Evolutionary conservation across 768 basidiomycete species (phyloP).

Genomic region (Mycena chlorophos): DNA sequence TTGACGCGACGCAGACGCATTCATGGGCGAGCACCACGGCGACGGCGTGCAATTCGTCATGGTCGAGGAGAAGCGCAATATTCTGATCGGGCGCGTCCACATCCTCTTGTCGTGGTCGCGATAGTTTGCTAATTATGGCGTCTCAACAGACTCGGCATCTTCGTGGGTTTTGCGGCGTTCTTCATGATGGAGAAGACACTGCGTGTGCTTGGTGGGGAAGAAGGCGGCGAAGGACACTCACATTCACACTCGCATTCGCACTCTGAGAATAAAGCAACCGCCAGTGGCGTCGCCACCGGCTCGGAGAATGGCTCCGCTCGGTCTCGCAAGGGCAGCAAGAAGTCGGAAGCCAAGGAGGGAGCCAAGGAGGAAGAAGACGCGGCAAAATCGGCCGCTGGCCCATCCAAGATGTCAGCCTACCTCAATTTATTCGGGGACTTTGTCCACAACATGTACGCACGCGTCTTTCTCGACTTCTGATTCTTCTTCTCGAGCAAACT

Average conservation of each 20-base stretch:
- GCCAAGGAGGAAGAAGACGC: slow-evolving; percentile 22
- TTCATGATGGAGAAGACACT: slow-evolving; percentile 93
- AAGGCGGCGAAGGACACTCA: slow-evolving; percentile 53
- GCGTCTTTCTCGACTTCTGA: slow-evolving; percentile 11
- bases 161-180: slow-evolving; percentile 84
- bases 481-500: slow-evolving; percentile 21
- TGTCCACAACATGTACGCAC: slow-evolving; percentile 84
- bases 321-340: slow-evolving; percentile 37
- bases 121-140: slow-evolving; percentile 2
- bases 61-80: slow-evolving; percentile 90
- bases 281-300: slow-evolving; percentile 47
- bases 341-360: slow-evolving; percentile 30
- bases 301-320: slow-evolving; percentile 41
- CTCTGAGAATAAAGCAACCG: slow-evolving; percentile 31
- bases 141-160: slow-evolving; percentile 66
- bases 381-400: slow-evolving; percentile 42
- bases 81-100: slow-evolving; percentile 70
- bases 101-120: too few relatives aligned
- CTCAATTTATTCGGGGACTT: slow-evolving; percentile 93
- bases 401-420: slow-evolving; percentile 87
- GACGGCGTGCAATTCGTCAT: slow-evolving; percentile 73
- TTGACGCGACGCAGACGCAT: too few relatives aligned
- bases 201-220: slow-evolving; percentile 68
- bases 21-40: slow-evolving; percentile 82
- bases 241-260: slow-evolving; percentile 63